phyloP scores from a whole-genome alignment of 768 basidiomycete genomes.

The Termitomyces sp. region DNA sequence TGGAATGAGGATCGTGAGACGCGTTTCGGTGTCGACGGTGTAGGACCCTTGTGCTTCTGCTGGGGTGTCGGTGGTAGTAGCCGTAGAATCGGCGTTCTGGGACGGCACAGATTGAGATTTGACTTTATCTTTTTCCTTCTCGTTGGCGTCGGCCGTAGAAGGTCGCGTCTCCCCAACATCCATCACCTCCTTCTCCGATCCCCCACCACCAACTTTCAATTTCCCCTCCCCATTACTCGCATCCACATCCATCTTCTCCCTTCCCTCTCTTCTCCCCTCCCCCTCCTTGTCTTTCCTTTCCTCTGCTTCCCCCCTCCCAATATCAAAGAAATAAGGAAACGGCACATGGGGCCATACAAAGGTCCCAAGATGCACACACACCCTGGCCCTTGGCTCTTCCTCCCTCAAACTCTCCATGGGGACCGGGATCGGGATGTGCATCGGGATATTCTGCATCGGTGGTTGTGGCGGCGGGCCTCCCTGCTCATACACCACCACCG shows the following conservation, averaged over 20 bases:
- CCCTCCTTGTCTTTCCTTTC: conserved; percentile 6
- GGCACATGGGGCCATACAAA: conserved; percentile 56
- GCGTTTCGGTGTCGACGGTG: conserved; percentile 39
- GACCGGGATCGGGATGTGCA: background rate
- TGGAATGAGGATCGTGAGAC: conserved; percentile 57
- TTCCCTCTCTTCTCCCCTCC: conserved; percentile 10
- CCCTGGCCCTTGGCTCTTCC: conserved; percentile 23
- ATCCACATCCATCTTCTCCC: conserved; percentile 11
- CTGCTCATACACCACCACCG: background rate
- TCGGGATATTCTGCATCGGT: too few species aligned
- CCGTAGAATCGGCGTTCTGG: background rate
- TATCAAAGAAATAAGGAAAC: conserved; percentile 52
- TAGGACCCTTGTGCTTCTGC: conserved; percentile 13
- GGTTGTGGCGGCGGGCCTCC: too few species aligned
- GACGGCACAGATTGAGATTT: background rate
- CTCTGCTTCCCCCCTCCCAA: conserved; percentile 18
- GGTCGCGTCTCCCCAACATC: conserved; percentile 1
- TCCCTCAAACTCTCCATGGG: conserved; percentile 5
- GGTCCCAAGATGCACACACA: conserved; percentile 45
- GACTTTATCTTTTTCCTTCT: conserved; percentile 11
- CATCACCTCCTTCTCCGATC: background rate
- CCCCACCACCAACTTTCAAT: background rate
- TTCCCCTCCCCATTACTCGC: background rate
- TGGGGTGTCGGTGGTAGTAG: background rate
- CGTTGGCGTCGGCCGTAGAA: background rate